Conservation (phyloP, 2,329 filamentous ascomycete species). For the Verruconis gallopava region DNA sequence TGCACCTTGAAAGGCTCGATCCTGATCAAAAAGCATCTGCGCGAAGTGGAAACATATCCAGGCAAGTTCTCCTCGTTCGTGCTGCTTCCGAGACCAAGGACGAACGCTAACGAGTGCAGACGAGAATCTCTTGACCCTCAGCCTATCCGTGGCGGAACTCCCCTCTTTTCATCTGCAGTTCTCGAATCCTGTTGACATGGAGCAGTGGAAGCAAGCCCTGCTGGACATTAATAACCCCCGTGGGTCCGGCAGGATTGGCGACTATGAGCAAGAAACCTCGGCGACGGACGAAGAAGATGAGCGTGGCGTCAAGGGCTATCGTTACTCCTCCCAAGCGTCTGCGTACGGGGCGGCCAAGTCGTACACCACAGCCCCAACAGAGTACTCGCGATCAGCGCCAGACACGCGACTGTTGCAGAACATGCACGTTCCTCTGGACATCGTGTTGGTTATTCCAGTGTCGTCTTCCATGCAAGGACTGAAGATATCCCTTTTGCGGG, state of each 20-base stretch:
- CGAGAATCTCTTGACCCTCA: slow-evolving; percentile 76
- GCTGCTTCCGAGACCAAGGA: neutral
- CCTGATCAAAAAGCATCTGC: slow-evolving; percentile 93
- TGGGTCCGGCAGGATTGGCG: slow-evolving; percentile 46
- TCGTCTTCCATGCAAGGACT: slow-evolving; percentile 99
- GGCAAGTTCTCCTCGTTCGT: slow-evolving; percentile 28
- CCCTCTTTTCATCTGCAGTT: slow-evolving; percentile 92
- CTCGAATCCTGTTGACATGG: slow-evolving; percentile 68
- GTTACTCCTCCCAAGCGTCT: slow-evolving; percentile 72
- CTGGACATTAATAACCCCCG: slow-evolving; percentile 69
- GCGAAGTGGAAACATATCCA: slow-evolving; percentile 60
- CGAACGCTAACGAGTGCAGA: slow-evolving; percentile 37
- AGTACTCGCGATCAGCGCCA: slow-evolving; percentile 50
- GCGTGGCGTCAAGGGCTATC: slow-evolving; percentile 43
- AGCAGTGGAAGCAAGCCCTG: slow-evolving; percentile 80
- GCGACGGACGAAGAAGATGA: slow-evolving; percentile 85
- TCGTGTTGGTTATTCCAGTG: slow-evolving; percentile 92
- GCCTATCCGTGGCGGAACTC: slow-evolving; percentile 79
- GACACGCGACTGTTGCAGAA: slow-evolving; percentile 38
- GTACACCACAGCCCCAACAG: slow-evolving; percentile 75
- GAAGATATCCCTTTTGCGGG: slow-evolving; percentile 87
- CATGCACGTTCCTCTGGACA: slow-evolving; percentile 81
- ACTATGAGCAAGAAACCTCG: slow-evolving; percentile 69
- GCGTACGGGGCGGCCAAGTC: slow-evolving; percentile 73
- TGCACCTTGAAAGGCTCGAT: slow-evolving; percentile 96